Conservation (phyloP, 805 yeast genomes). For the Saccharomyces mikatae region DNA sequence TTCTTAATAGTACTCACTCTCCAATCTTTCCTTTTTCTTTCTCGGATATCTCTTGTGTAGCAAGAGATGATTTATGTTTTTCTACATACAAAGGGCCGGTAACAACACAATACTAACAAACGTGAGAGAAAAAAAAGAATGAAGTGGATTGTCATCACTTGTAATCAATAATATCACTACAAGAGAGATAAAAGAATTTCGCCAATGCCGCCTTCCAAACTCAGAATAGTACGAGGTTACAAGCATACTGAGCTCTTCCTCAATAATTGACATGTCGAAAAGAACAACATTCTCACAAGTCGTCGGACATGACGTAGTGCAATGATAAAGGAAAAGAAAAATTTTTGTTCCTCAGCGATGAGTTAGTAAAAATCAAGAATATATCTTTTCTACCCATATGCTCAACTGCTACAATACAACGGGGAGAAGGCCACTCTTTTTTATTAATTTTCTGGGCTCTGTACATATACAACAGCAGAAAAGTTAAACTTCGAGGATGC, state of each 20-base stretch:
- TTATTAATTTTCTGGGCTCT: background rate
- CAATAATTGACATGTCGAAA: background rate
- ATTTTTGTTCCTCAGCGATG: background rate
- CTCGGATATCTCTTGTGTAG: background rate
- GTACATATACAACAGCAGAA: background rate
- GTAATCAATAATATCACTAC: background rate
- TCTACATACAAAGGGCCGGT: background rate
- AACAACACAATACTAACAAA: background rate
- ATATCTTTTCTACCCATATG: background rate
- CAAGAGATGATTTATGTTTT: background rate
- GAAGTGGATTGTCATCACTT: background rate
- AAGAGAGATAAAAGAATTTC: background rate
- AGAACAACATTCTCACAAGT: background rate
- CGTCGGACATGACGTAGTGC: background rate
- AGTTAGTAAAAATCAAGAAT: background rate
- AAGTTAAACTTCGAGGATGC: constrained; percentile 41
- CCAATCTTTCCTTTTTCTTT: background rate
- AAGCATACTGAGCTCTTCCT: background rate
- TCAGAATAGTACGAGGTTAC: background rate
- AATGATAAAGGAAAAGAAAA: background rate
- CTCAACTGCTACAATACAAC: background rate
- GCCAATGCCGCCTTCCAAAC: background rate
- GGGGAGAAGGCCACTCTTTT: background rate
- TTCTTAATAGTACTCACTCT: background rate
- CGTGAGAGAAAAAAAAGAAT: background rate